phyloP scores from a whole-genome alignment of 1,284 basidiomycete genomes.

The Malassezia caprae region DNA sequence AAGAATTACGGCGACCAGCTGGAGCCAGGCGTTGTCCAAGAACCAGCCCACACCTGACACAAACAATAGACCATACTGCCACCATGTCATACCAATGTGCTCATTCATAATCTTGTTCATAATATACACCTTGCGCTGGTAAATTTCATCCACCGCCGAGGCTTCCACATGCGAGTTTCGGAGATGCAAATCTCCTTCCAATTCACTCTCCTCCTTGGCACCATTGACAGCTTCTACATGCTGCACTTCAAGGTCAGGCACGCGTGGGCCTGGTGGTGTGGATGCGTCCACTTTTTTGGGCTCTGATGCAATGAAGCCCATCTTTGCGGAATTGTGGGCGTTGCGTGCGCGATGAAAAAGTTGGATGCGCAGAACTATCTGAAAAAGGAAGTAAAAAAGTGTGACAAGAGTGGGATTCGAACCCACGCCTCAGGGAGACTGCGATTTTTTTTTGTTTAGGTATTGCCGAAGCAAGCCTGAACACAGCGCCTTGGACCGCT shows the following conservation, averaged over 20 bases:
- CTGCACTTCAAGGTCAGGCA: neutral
- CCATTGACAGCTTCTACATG: neutral
- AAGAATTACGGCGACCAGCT: slow-evolving; percentile 42
- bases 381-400: slow-evolving; percentile 8
- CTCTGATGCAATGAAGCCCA: neutral
- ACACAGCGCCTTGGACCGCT: slow-evolving; percentile 39
- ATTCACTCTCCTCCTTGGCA: neutral
- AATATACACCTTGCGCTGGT: slow-evolving; percentile 42
- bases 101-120: slow-evolving; percentile 47
- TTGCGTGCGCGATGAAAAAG: neutral
- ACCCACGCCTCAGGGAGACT: slow-evolving; percentile 28
- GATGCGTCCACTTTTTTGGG: neutral
- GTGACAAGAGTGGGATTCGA: slow-evolving; percentile 32
- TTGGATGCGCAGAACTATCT: neutral
- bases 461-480: slow-evolving; percentile 18
- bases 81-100: slow-evolving; percentile 44
- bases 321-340: neutral
- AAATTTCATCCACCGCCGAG: slow-evolving; percentile 32
- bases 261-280: neutral
- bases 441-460: slow-evolving; percentile 18
- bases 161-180: slow-evolving; percentile 13
- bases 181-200: neutral
- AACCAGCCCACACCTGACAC: slow-evolving; percentile 39
- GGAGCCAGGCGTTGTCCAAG: slow-evolving; percentile 43
- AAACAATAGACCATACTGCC: slow-evolving; percentile 29